Evolutionary conservation across 1,284 basidiomycete genomes (phyloP).

Genomic region (Mycosarcoma mackinlayi): DNA sequence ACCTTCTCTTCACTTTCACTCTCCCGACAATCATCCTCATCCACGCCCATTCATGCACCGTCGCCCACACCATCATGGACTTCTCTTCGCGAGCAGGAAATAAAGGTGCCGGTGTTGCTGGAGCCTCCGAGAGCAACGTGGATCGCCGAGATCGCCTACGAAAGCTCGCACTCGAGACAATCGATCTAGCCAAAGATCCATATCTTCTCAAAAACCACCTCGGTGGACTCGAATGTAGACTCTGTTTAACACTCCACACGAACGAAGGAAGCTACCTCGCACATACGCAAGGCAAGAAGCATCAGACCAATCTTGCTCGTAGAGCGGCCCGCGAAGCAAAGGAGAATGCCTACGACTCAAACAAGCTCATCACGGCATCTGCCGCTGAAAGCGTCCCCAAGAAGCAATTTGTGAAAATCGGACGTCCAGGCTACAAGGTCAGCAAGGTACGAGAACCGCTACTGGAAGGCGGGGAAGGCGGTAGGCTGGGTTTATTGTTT

Average conservation of each 20-base stretch:
- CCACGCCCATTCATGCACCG: background rate
- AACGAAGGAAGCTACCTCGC: conserved; percentile 99
- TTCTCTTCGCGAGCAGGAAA: conserved; percentile 68
- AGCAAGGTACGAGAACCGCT: conserved; percentile 81
- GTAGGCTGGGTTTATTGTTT: conserved; percentile 87
- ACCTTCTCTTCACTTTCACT: background rate
- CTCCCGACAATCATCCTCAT: background rate
- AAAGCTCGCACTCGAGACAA: conserved; percentile 77
- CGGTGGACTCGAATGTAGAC: conserved; percentile 94
- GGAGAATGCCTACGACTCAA: conserved; percentile 71
- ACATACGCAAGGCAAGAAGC: conserved; percentile 99
- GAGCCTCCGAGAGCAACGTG: conserved; percentile 91
- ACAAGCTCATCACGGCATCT: conserved; percentile 73
- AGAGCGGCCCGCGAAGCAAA: conserved; percentile 95
- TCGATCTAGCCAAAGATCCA: conserved; percentile 77
- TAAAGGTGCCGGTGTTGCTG: conserved; percentile 72
- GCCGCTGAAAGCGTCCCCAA: conserved; percentile 44
- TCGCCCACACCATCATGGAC: conserved; percentile 45
- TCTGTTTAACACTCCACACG: conserved; percentile 96
- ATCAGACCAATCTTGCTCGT: conserved; percentile 96
- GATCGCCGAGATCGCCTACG: conserved; percentile 93
- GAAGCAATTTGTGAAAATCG: conserved; percentile 88
- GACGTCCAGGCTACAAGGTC: conserved; percentile 90
- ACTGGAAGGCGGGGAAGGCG: conserved; percentile 46
- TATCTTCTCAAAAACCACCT: conserved; percentile 99